phyloP scores from a whole-genome alignment of 2,329 filamentous ascomycete species.

The Stemphylium vesicarium region DNA sequence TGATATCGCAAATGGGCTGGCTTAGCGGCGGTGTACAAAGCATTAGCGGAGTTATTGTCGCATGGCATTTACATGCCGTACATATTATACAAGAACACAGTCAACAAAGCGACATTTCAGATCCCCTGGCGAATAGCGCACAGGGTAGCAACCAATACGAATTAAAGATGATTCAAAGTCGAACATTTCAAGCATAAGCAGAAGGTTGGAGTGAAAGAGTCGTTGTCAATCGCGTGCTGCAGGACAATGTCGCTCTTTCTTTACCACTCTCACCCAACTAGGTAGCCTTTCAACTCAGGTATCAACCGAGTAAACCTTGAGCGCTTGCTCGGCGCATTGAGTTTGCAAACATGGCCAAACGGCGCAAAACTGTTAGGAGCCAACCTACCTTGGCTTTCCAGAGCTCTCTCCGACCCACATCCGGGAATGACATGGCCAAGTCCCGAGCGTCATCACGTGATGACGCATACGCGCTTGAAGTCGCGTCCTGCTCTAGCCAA shows the following conservation, averaged over 20 bases:
- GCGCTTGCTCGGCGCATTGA: neutral
- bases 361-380: neutral
- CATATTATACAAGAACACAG: neutral
- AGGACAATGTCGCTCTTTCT: neutral
- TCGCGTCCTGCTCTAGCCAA: slow-evolving; percentile 12
- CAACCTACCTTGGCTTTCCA: neutral
- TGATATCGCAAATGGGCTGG: neutral
- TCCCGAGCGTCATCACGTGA: slow-evolving; percentile 21
- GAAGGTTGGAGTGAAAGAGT: neutral
- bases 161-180: neutral
- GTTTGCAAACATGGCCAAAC: neutral
- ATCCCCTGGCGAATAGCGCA: neutral
- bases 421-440: slow-evolving; percentile 12
- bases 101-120: neutral
- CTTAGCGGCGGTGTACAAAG: no score
- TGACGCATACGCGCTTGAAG: slow-evolving; percentile 18
- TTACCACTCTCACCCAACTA: neutral
- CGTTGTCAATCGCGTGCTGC: neutral
- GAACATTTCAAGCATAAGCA: no score
- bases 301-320: neutral
- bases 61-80: no score
- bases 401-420: neutral
- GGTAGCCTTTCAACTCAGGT: neutral
- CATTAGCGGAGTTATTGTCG: no score
- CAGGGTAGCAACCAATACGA: neutral